Base-by-base conservation (phyloP, 2,329 filamentous ascomycete species). In the Cyanodermella asteris region DNA sequence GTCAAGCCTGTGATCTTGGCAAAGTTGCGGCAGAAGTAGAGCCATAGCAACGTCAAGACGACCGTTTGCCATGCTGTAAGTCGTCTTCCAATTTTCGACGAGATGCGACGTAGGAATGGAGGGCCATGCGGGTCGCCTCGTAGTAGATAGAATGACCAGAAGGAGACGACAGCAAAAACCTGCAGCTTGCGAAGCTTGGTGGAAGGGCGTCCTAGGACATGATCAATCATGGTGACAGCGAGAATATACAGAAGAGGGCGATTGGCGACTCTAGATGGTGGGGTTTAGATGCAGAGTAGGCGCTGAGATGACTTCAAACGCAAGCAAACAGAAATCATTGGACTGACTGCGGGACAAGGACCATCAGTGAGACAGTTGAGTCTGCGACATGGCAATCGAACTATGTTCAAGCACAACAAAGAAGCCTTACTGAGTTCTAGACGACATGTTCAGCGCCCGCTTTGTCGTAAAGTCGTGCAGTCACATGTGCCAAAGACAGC, bases 1-100 rank as follows among this genome's bases (percentile, higher is more conserved):
- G 91, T 81, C 25, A 97, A 65, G 4, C 81, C 78, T 29, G 91
- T 64, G 5, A 97, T 65, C 35, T 90, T 90, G 44, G 77, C 82
- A 39, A 97, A 90, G 51, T 97, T 94, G 29, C 82, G 75, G 16
- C 76, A 71, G 17, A 82, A 63, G 44, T 97, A 97, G 29, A 94
- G 68, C 49, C 81, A 90, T 24, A 93, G 64, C 49, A 93, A 72
- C 21, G 82, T 90, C 23, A 84, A 55, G 34, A 90, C 70, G 15
- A 91, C 63, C 2, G 73, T 78, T 49, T 91, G 87, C 81, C 87
- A 94, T 37, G 74, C 61, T 5, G 82, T 91, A 30, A 93, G 57
- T 29, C 64, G 63, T 24, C 56, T 62, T 5, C 72, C 72, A 25
- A 87, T 61, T 26, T 72, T 52, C 29, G 61, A 61, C 1, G 84